These are phyloP conservation scores for Beauveria sp. DNA, from an alignment of 2,329 filamentous ascomycete species.

Conservation along the genomic window DNA sequence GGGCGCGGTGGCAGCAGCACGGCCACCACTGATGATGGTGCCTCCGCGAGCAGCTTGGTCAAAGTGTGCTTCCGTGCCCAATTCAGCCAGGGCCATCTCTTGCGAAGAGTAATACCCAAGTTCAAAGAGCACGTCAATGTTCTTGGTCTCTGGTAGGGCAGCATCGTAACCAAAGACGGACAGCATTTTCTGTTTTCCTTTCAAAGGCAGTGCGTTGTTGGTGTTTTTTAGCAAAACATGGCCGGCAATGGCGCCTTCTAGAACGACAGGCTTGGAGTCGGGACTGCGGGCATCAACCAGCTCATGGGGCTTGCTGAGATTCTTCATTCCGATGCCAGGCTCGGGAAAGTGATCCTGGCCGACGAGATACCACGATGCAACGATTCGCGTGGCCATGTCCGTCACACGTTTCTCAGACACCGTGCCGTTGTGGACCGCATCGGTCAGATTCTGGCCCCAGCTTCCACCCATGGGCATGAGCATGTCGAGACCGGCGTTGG, in stretches of 20 bases:
- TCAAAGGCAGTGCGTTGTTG: slow-evolving; percentile 53
- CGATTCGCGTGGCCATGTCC: slow-evolving; percentile 69
- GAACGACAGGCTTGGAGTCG: slow-evolving; percentile 33
- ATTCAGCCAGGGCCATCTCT: slow-evolving; percentile 36
- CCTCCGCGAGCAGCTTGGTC: slow-evolving; percentile 43
- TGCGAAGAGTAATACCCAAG: slow-evolving; percentile 39
- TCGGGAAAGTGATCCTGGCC: slow-evolving; percentile 39
- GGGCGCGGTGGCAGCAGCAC: slow-evolving; percentile 43
- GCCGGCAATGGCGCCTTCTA: slow-evolving; percentile 50
- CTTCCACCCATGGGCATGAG: slow-evolving; percentile 52
- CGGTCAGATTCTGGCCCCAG: slow-evolving; percentile 60
- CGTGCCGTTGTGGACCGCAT: slow-evolving; percentile 71
- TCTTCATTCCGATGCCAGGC: slow-evolving; percentile 50
- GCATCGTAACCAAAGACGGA: slow-evolving; percentile 61
- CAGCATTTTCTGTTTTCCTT: slow-evolving; percentile 44
- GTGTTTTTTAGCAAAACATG: slow-evolving; percentile 75
- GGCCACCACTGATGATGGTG: slow-evolving; percentile 43
- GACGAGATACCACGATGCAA: slow-evolving; percentile 52
- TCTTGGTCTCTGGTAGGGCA: slow-evolving; percentile 36
- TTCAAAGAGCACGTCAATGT: slow-evolving; percentile 37
- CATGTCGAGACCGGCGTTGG: slow-evolving; percentile 59
- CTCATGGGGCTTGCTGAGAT: slow-evolving; percentile 42
- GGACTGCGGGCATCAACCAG: slow-evolving; percentile 42
- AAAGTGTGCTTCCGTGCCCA: slow-evolving; percentile 36
- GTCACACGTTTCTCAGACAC: slow-evolving; percentile 62